Base-by-base conservation (phyloP, 23 red algal genomes). In the Gracilaria vermiculophylla region DNA sequence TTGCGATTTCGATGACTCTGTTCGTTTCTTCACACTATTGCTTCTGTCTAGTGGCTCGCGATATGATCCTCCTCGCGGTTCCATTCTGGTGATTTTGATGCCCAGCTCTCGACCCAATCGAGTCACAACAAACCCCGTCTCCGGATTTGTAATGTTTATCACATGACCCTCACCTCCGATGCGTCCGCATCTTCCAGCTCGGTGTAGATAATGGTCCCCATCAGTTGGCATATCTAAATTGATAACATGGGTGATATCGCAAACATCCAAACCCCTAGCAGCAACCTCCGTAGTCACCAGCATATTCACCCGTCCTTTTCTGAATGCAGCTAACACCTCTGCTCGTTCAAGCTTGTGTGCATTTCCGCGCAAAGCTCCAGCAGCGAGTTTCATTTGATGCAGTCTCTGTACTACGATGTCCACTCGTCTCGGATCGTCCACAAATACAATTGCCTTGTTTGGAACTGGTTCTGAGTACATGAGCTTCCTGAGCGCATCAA, bases 201-300 rank as follows among this genome's bases (percentile, higher is more conserved):
- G 88, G 72, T 99, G 97, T 29, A 95, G 32, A 50, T 99, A 99
- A 78, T 95, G 92, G 58, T 99, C 93, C 40, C 76, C 90, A 58
- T 95, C 93, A 19, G 92, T 93, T 1, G 97, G 92, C 73, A 99
- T 66, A 71, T 99, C 97, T 53, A 99, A 51, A 47, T 95, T 95
- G 52, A 99, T 75, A 34, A 99, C 97, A 48, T 94, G 91, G 20
- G 88, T 81, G 49, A 94, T 71, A 7, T 90, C 90, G 13, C 92
- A 93, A 65, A 95, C 78, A 75, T 99, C 97, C 66, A 99, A 69
- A 14, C 97, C 97, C 27, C 97, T 70, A 15, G 97, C 92, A n/a
- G 91, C 93, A 2, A 99, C 77, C 51, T 99, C 97, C 6, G 97
- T 99, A 54, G 92, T 80, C 28, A 99, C 79, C 28, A 99, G 66